Percentiles rank a stretch among this genome's conserved stretches.
Conservation (phyloP, 2,329 filamentous ascomycete species). For the Akanthomyces muscarius region DNA sequence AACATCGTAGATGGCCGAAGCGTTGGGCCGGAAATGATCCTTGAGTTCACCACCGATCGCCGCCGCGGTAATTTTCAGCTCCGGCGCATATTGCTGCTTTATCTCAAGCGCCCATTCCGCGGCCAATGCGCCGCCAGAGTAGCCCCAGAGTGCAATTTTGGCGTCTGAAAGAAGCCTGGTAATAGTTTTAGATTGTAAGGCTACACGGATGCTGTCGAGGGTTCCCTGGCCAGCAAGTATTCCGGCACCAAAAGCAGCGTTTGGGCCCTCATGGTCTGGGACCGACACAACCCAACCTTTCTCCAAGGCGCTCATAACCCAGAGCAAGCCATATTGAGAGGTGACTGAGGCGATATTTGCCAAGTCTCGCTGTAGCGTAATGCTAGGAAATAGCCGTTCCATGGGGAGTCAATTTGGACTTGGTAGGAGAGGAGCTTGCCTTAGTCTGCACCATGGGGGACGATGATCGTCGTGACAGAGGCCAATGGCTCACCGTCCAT, state of each 20-base stretch:
- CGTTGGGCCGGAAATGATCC: background rate
- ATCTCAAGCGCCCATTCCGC: background rate
- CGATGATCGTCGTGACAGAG: background rate
- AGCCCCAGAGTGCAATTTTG: background rate
- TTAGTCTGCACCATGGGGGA: background rate
- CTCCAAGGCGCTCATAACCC: background rate
- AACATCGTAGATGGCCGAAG: background rate
- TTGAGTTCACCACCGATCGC: background rate
- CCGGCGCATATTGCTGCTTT: background rate
- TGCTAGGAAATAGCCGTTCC: background rate
- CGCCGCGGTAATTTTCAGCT: background rate
- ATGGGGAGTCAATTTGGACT: background rate
- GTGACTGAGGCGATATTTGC: background rate
- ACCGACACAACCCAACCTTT: background rate
- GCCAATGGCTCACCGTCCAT: background rate
- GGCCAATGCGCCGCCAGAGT: background rate
- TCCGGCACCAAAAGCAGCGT: background rate
- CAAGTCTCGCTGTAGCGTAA: background rate
- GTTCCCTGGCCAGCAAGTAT: background rate
- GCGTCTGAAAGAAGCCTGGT: background rate
- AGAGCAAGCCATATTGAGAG: background rate
- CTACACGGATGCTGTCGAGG: background rate
- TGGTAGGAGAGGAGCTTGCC: constrained; percentile 7
- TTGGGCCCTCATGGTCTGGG: background rate
- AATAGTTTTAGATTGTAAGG: background rate